phyloP scores from a whole-genome alignment of 768 basidiomycete species.

The Chalciporus piperatus region DNA sequence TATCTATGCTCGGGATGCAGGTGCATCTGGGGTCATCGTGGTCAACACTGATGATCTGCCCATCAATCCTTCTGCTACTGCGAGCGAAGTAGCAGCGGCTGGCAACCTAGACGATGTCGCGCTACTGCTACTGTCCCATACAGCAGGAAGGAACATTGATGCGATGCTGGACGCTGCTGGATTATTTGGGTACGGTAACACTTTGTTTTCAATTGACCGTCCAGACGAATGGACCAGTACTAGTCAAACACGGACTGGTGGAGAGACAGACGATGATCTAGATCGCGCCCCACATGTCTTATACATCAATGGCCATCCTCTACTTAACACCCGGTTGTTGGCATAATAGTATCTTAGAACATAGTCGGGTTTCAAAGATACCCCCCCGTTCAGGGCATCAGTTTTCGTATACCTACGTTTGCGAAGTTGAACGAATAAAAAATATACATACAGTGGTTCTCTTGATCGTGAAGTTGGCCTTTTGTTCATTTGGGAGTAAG shows the following conservation, averaged over 20 bases:
- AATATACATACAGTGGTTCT: too few relatives aligned
- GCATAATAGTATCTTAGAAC: too few relatives aligned
- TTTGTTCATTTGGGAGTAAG: too few relatives aligned
- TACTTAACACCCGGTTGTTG: slow-evolving; percentile 73
- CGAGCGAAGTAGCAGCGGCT: slow-evolving; percentile 51
- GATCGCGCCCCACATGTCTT: slow-evolving; percentile 48
- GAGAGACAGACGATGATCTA: slow-evolving; percentile 19
- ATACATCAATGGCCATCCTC: slow-evolving; percentile 73
- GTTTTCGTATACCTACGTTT: too few relatives aligned
- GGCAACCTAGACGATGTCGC: slow-evolving; percentile 59
- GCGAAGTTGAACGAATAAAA: too few relatives aligned
- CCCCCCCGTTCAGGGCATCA: too few relatives aligned
- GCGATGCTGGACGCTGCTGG: slow-evolving; percentile 57
- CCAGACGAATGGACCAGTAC: slow-evolving; percentile 31
- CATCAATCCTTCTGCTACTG: slow-evolving; percentile 66
- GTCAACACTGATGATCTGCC: slow-evolving; percentile 57
- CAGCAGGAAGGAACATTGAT: slow-evolving; percentile 50
- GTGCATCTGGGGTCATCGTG: slow-evolving; percentile 77
- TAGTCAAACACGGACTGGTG: slow-evolving; percentile 15
- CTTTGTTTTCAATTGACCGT: slow-evolving; percentile 49
- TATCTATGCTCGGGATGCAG: slow-evolving; percentile 59
- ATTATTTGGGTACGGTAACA: slow-evolving; percentile 42
- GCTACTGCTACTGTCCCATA: slow-evolving; percentile 54
- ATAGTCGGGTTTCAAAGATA: too few relatives aligned
- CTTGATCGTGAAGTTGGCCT: neutral